Evolutionary conservation across 192 early-diverging fungal genomes (phyloP).

Genomic region (Gryganskiella cystojenkinii): DNA sequence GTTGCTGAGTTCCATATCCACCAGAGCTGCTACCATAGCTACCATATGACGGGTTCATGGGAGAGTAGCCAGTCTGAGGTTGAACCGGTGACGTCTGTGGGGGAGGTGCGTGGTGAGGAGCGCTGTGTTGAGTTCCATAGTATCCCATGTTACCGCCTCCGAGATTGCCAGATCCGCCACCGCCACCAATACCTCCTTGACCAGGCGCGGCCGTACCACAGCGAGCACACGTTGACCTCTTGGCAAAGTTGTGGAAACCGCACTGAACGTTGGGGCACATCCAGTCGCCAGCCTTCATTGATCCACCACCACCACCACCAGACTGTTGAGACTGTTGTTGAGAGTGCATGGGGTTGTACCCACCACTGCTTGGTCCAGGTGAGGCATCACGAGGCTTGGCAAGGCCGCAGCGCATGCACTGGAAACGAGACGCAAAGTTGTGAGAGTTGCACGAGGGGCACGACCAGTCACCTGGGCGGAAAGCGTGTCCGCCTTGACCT

Average conservation of each 20-base stretch:
- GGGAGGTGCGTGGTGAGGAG: constrained; percentile 18
- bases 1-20: constrained; percentile 37
- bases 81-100: constrained; percentile 22
- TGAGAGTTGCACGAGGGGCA: constrained; percentile 73
- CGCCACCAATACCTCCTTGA: constrained; percentile 15
- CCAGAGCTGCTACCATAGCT: constrained; percentile 45
- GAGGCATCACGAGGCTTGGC: constrained; percentile 55
- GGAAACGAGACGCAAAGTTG: constrained; percentile 75
- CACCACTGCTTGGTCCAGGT: constrained; percentile 19
- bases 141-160: constrained; percentile 29
- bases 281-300: constrained; percentile 64
- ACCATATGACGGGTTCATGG: constrained; percentile 46
- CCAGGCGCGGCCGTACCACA: constrained; percentile 40
- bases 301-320: neutral
- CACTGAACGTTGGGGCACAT: constrained; percentile 57
- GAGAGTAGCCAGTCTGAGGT: constrained; percentile 37
- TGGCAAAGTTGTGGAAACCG: constrained; percentile 64
- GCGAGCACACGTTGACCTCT: constrained; percentile 56
- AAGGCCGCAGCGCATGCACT: constrained; percentile 67
- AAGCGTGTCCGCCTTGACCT: constrained; percentile 51
- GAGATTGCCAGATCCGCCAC: neutral
- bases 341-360: constrained; percentile 10
- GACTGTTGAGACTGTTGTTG: neutral
- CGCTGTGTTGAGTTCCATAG: constrained; percentile 36
- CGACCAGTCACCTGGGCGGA: constrained; percentile 75